phyloP scores from a whole-genome alignment of 202 grass and related monocot species.

The Musa balbisiana region DNA sequence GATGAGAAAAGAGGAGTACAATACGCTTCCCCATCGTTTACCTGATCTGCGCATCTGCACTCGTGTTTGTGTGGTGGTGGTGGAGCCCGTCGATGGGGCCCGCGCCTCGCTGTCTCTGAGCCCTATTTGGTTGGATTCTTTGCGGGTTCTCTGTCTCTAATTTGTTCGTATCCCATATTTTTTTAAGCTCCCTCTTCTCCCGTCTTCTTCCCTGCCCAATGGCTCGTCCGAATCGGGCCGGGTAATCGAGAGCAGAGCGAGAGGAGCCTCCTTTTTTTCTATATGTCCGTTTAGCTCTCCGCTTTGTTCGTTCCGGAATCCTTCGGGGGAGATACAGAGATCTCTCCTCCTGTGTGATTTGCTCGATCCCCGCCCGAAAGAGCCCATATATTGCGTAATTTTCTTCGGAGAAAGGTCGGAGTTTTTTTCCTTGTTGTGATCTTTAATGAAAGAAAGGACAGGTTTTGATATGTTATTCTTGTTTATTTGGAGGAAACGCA shows the following conservation, averaged over 20 bases:
- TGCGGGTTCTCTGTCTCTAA: background rate
- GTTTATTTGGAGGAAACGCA: background rate
- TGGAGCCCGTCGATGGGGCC: background rate
- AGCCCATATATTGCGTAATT: background rate
- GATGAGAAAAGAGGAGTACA: no score
- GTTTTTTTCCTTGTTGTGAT: background rate
- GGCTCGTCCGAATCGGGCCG: background rate
- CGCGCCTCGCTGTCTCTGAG: conserved; percentile 4
- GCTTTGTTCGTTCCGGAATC: no score
- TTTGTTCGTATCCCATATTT: background rate
- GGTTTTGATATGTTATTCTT: background rate
- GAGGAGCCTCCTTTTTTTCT: background rate
- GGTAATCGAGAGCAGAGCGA: background rate
- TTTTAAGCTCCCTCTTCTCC: background rate
- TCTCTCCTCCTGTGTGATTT: background rate
- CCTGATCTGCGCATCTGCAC: no score
- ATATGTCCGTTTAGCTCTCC: background rate
- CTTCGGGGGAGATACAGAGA: no score
- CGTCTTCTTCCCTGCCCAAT: background rate
- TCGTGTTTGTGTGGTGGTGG: background rate
- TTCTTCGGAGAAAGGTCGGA: background rate
- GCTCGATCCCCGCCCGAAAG: background rate
- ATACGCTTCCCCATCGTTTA: no score
- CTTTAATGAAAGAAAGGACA: background rate
- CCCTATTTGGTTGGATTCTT: conserved; percentile 5